These are phyloP conservation scores for Neurospora sp. DNA, from an alignment of 495 filamentous ascomycete species.

Conservation along the genomic window DNA sequence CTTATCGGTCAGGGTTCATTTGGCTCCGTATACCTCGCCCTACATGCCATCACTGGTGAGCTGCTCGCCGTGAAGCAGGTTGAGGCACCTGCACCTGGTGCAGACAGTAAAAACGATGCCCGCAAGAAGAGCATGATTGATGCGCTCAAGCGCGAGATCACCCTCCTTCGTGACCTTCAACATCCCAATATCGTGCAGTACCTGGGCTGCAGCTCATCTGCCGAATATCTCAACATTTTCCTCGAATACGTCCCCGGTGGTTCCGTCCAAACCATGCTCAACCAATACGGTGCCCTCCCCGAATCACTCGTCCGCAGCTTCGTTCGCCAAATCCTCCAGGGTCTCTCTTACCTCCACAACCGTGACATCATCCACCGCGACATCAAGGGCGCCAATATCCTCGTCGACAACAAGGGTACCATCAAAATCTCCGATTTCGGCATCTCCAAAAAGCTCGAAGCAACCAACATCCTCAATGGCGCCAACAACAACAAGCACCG, in stretches of 20 bases:
- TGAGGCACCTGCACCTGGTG: conserved; percentile 73
- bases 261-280: conserved; percentile 94
- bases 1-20: conserved; percentile 96
- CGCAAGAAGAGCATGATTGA: conserved; percentile 97
- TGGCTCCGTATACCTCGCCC: conserved; percentile 88
- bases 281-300: conserved; percentile 89
- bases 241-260: conserved; percentile 97
- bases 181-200: conserved; percentile 98
- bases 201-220: conserved; percentile 83
- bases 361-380: conserved; percentile 96
- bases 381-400: conserved; percentile 97
- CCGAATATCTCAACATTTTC: conserved; percentile 97
- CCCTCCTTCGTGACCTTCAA: conserved; percentile 83
- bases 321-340: conserved; percentile 88
- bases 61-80: conserved; percentile 99
- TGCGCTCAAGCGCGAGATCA: conserved; percentile 92
- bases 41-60: conserved; percentile 96
- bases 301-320: conserved; percentile 94
- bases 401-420: conserved; percentile 97
- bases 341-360: conserved; percentile 91
- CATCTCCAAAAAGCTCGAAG: conserved; percentile 71
- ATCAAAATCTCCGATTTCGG: conserved; percentile 99
- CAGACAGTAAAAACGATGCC: conserved; percentile 70
- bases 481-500: conserved; percentile 64
- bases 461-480: conserved; percentile 41